phyloP scores from a whole-genome alignment of 805 yeast genomes.

The Kuraishia borneana region DNA sequence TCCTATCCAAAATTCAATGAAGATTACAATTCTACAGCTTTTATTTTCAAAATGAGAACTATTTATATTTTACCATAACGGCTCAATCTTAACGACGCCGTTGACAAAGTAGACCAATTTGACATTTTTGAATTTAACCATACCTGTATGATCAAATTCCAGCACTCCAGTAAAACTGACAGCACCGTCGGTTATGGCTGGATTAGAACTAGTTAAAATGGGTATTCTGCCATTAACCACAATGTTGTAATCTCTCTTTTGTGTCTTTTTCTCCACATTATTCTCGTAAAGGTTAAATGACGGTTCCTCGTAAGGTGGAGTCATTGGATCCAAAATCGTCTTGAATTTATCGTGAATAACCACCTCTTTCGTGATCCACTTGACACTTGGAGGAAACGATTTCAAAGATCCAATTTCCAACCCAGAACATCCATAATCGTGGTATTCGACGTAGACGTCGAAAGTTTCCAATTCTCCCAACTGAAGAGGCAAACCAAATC shows the following conservation, averaged over 20 bases:
- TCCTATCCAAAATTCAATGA: neutral
- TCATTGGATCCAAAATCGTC: constrained; percentile 18
- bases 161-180: constrained; percentile 20
- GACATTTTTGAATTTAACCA: constrained; percentile 16
- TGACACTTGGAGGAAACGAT: constrained; percentile 2
- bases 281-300: constrained; percentile 10
- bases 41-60: neutral
- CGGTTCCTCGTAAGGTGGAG: constrained; percentile 6
- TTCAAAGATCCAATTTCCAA: constrained; percentile 13
- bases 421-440: constrained; percentile 18
- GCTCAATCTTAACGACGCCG: constrained; percentile 15
- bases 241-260: constrained; percentile 17
- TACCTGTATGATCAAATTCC: constrained; percentile 24
- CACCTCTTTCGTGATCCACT: constrained; percentile 6
- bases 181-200: constrained; percentile 10
- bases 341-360: constrained; percentile 3
- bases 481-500: constrained; percentile 20
- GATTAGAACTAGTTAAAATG: constrained; percentile 5
- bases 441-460: constrained; percentile 18
- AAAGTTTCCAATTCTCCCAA: constrained; percentile 17
- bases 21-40: neutral
- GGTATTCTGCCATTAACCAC: constrained; percentile 17
- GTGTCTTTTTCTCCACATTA: constrained; percentile 13
- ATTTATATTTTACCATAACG: constrained; percentile 13
- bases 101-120: constrained; percentile 14